These are phyloP conservation scores for Diaporthe destruens DNA, from an alignment of 2,329 filamentous ascomycete genomes.

Conservation along the genomic window DNA sequence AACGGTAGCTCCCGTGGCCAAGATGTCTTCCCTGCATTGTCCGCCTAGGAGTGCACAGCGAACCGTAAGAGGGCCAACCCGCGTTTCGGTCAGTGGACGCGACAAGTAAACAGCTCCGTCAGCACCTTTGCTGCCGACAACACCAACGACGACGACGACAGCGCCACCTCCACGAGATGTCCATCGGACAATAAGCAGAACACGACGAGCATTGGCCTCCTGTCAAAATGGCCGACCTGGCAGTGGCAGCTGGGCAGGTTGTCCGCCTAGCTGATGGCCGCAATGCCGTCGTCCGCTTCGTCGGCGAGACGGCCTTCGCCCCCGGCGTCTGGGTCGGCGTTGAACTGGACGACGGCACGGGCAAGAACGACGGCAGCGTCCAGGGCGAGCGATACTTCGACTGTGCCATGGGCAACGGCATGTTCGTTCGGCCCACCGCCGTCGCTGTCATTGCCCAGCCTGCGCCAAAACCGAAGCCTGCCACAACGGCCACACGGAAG, in stretches of 20 bases:
- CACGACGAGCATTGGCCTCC: constrained; percentile 5
- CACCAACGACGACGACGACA: constrained; percentile 1
- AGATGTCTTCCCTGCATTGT: background rate
- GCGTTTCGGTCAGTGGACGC: constrained; percentile 36
- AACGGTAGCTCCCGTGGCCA: constrained; percentile 31
- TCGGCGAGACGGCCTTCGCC: constrained; percentile 84
- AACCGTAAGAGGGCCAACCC: background rate
- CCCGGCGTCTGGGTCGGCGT: constrained; percentile 90
- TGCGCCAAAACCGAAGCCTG: constrained; percentile 56
- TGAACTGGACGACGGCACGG: constrained; percentile 83
- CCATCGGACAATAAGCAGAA: constrained; percentile 17
- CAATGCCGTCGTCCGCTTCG: constrained; percentile 82
- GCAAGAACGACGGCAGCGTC: constrained; percentile 95
- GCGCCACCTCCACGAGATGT: constrained; percentile 25
- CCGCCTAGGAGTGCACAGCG: background rate
- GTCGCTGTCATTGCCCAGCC: constrained; percentile 70
- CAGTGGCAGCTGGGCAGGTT: constrained; percentile 75
- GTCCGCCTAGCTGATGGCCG: constrained; percentile 85
- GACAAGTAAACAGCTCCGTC: constrained; percentile 32
- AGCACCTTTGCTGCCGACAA: constrained; percentile 11
- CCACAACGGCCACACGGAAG: constrained; percentile 55
- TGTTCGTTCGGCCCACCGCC: constrained; percentile 85
- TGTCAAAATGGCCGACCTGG: constrained; percentile 66
- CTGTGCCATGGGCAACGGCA: constrained; percentile 79
- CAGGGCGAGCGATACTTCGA: constrained; percentile 91